Evolutionary conservation across 371 early-diverging fungal genomes (phyloP), one percentile per base, ranked within the genome.

Genomic region (Apophysomyces ossiformis): DNA sequence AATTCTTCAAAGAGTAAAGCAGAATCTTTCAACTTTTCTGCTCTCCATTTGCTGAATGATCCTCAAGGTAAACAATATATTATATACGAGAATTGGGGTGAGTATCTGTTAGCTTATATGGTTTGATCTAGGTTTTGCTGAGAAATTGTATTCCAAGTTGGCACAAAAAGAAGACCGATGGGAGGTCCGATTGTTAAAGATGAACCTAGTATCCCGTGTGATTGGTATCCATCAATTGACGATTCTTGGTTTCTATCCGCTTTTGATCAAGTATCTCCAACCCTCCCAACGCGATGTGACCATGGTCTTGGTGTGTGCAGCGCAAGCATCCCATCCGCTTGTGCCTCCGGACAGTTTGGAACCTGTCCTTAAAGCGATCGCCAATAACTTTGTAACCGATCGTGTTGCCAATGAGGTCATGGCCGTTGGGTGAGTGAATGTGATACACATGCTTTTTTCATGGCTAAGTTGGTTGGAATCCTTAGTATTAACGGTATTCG

Each of bases 221-320:
- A 91, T 98, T 72, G 97, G 97, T 75, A 86, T 93, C 59, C 99
- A 99, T 79, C 95, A 95, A 83, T 86, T 99, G 63, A 87, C 91
- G 46, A 74, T 97, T 32, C 78, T 96, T 16, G 85, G 87, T 18
- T 93, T 98, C 71, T 97, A 97, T 84, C 89, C 96, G 15, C 92
- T 89, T 74, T 74, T 94, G 44, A 84, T 94, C 75, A 89, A 93
- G 60, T 98, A 96, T 72, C 80, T 98, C 16, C 92, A 95, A 69
- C 98, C 99, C 11, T 92, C 93, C 63, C 98, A 98, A 73, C 82
- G 88, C 56, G 95, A 98, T 69, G 96, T 97, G 1, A 96, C 97
- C 37, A 83, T 86, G 77, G 91, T 98, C n/a, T 80, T 98, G 47
- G 97, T 95, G 11, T 88, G 90, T 65, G 79, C 91, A 39, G 98